phyloP scores from a whole-genome alignment of 306 rosid genomes.

The Lagenaria siceraria region DNA sequence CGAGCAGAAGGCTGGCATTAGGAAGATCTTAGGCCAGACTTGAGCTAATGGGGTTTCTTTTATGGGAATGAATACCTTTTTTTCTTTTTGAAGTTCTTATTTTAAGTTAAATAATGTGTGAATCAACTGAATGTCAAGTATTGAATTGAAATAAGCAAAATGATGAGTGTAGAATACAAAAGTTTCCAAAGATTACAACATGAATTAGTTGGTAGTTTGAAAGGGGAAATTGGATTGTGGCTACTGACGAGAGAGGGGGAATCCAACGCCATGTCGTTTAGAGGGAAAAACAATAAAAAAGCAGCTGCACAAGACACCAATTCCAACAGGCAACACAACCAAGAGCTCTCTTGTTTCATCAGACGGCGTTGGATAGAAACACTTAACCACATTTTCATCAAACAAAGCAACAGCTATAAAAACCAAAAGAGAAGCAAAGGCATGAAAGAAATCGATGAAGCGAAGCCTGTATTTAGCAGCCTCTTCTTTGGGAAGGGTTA shows the following conservation, averaged over 20 bases:
- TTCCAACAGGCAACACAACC: constrained; percentile 50
- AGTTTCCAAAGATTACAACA: background rate
- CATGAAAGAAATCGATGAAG: constrained; percentile 53
- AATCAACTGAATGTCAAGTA: background rate
- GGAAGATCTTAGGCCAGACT: background rate
- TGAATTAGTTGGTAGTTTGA: background rate
- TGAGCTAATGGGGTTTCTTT: background rate
- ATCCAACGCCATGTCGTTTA: constrained; percentile 72
- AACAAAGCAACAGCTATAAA: constrained; percentile 61
- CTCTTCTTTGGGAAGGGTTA: constrained; percentile 19
- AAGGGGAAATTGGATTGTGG: background rate
- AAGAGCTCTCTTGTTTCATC: constrained; percentile 41
- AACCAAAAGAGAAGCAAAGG: constrained; percentile 41
- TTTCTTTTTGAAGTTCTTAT: background rate
- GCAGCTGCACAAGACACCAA: constrained; percentile 44
- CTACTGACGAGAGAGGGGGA: constrained; percentile 45
- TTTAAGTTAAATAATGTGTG: background rate
- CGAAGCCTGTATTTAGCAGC: constrained; percentile 33
- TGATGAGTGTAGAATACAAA: background rate
- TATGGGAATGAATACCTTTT: background rate
- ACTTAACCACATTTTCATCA: constrained; percentile 50
- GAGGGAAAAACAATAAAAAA: constrained; percentile 52
- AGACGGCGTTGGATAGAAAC: constrained; percentile 57
- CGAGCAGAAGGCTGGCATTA: constrained; percentile 7
- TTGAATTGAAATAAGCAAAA: background rate